These are phyloP conservation scores for Eimeria zaria DNA, from an alignment of 169 alveolate species.

Conservation along the genomic window DNA sequence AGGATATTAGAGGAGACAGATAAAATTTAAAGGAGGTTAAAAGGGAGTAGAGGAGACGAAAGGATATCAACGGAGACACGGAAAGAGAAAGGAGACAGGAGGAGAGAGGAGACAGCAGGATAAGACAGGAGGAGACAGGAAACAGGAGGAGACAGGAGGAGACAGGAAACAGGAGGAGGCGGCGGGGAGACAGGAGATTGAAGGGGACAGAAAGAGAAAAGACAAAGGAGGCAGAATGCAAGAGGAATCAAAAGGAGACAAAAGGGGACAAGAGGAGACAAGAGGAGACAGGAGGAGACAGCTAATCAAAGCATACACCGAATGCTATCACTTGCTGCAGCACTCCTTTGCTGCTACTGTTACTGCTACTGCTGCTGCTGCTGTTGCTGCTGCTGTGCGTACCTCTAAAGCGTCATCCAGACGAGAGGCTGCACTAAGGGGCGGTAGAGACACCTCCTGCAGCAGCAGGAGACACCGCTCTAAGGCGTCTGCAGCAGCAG, in stretches of 20 bases:
- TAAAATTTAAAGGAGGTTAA: too few relatives aligned
- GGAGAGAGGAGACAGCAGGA: too few relatives aligned
- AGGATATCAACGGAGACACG: background rate
- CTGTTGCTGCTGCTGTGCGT: background rate
- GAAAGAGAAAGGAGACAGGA: background rate
- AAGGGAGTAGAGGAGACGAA: background rate
- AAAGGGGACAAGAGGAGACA: background rate
- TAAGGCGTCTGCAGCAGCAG: conserved; percentile 52
- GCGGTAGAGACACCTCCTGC: conserved; percentile 48
- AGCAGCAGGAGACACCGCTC: conserved; percentile 44
- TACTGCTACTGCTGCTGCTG: conserved; percentile 3
- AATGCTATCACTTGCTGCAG: background rate
- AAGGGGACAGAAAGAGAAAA: background rate
- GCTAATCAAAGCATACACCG: background rate
- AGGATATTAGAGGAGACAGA: background rate
- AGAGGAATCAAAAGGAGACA: too few relatives aligned
- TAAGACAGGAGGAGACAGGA: too few relatives aligned
- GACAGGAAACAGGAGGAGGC: background rate
- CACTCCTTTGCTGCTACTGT: background rate
- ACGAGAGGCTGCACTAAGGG: conserved; percentile 52
- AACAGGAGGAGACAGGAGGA: background rate
- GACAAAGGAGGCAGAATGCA: background rate
- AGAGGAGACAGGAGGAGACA: background rate
- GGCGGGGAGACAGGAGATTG: too few relatives aligned
- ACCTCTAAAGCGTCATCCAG: conserved; percentile 32